Conservation (phyloP, 768 basidiomycete species). For the Nidularia sp. region DNA sequence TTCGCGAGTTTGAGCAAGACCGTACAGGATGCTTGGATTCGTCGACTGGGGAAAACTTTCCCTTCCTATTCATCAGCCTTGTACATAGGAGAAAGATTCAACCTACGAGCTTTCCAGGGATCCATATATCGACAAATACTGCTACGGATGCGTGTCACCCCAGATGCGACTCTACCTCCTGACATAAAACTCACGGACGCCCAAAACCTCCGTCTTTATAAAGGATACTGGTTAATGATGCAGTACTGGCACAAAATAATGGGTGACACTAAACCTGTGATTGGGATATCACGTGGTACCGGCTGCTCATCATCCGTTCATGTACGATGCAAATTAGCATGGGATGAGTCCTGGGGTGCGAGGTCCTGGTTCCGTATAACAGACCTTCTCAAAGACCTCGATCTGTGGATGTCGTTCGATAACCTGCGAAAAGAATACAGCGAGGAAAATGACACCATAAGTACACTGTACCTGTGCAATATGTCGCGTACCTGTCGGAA, state of each 20-base stretch:
- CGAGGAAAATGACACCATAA: too few relatives aligned
- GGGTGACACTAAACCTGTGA: neutral
- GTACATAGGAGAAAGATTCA: too few relatives aligned
- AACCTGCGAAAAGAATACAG: too few relatives aligned
- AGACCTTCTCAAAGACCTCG: too few relatives aligned
- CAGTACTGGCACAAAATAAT: neutral
- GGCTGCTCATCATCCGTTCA: neutral
- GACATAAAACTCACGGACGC: neutral
- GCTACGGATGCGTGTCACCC: neutral
- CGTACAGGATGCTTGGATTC: neutral
- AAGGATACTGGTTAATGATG: neutral
- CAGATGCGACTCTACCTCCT: neutral
- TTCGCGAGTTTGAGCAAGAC: neutral
- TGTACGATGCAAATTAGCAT: neutral
- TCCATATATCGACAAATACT: neutral
- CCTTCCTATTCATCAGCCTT: too few relatives aligned
- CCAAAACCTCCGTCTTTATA: neutral
- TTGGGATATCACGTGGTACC: neutral
- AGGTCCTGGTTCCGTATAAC: too few relatives aligned
- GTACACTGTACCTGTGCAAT: too few relatives aligned
- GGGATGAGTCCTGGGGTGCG: too few relatives aligned
- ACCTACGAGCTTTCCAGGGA: neutral
- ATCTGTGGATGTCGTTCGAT: too few relatives aligned
- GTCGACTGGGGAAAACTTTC: too few relatives aligned
- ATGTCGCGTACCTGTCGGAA: too few relatives aligned